Percentiles rank a stretch among this genome's conserved stretches.
phyloP scores from a whole-genome alignment of 768 basidiomycete species.

The Boletus rubroflammeus region DNA sequence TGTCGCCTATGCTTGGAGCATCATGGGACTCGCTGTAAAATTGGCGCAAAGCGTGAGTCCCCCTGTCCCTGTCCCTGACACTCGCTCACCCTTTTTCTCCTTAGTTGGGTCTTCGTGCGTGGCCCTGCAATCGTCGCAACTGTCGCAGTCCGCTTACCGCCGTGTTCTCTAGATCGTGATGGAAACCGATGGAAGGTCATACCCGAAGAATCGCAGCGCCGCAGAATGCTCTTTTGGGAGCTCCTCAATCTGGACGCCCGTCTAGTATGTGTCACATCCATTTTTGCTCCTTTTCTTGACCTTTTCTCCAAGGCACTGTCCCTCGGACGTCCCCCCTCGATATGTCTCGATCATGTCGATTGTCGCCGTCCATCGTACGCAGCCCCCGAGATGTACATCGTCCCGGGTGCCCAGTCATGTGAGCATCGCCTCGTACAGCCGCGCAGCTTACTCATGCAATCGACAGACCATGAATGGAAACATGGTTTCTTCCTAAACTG shows the following conservation, averaged over 20 bases:
- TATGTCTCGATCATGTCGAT: conserved; percentile 63
- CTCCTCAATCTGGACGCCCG: conserved; percentile 65
- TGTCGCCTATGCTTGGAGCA: conserved; percentile 69
- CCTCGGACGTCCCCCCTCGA: conserved; percentile 68
- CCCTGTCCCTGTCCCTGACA: neutral
- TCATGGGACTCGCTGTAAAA: conserved; percentile 73
- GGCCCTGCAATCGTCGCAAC: conserved; percentile 3
- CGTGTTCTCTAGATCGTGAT: conserved; percentile 55
- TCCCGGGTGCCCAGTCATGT: conserved; percentile 30
- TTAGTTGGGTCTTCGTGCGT: conserved; percentile 68
- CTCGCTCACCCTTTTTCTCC: conserved; percentile 3
- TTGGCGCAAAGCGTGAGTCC: conserved; percentile 64
- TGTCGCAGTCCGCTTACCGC: conserved; percentile 20
- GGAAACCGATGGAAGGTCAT: conserved; percentile 59
- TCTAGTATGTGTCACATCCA: conserved; percentile 45
- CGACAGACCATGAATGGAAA: conserved; percentile 68
- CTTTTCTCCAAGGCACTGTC: conserved; percentile 51
- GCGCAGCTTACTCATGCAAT: conserved; percentile 11
- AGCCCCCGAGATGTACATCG: conserved; percentile 28
- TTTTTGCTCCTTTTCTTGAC: conserved; percentile 14
- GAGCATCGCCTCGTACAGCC: conserved; percentile 12
- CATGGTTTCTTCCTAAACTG: conserved; percentile 61
- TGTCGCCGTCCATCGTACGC: conserved; percentile 42
- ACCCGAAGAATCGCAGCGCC: conserved; percentile 69
- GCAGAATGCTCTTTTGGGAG: conserved; percentile 71